phyloP scores from a whole-genome alignment of 208 protist genomes.

The Crithidia sp. region DNA sequence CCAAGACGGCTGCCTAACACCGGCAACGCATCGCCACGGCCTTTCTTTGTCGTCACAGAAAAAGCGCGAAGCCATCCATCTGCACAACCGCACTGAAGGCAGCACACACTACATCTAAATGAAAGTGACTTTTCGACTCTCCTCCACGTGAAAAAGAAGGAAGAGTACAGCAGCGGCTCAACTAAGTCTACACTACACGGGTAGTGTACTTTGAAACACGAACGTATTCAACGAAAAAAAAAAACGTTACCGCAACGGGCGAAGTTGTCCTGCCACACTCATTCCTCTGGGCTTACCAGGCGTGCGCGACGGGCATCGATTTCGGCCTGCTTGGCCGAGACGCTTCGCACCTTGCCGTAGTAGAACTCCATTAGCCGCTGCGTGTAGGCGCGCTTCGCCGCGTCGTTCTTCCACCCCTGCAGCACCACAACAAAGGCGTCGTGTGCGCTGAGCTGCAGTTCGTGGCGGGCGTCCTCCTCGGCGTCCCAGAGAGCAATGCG shows the following conservation, averaged over 20 bases:
- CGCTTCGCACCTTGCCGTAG: neutral
- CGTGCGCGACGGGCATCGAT: neutral
- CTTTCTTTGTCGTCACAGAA: too few species aligned
- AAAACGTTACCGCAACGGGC: neutral
- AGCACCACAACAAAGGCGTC: neutral
- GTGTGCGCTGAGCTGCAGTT: neutral
- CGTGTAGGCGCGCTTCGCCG: neutral
- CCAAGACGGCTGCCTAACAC: too few species aligned
- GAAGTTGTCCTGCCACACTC: too few species aligned
- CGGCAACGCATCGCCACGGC: too few species aligned
- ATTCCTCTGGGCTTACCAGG: neutral
- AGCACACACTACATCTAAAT: too few species aligned
- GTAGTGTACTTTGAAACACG: too few species aligned
- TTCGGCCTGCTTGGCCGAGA: neutral
- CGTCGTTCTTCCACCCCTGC: neutral
- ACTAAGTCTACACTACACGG: too few species aligned
- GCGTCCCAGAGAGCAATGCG: constrained; percentile 3
- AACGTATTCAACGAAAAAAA: neutral
- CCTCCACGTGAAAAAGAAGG: too few species aligned
- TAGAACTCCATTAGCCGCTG: neutral
- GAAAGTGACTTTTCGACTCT: too few species aligned
- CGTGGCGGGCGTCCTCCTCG: constrained; percentile 5
- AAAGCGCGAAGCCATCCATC: too few species aligned
- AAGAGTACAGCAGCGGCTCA: too few species aligned
- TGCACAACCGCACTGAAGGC: too few species aligned